These are phyloP conservation scores for Bolboschoenus planiculmis DNA, from an alignment of 176 grass and related monocot species.

Conservation along the genomic window DNA sequence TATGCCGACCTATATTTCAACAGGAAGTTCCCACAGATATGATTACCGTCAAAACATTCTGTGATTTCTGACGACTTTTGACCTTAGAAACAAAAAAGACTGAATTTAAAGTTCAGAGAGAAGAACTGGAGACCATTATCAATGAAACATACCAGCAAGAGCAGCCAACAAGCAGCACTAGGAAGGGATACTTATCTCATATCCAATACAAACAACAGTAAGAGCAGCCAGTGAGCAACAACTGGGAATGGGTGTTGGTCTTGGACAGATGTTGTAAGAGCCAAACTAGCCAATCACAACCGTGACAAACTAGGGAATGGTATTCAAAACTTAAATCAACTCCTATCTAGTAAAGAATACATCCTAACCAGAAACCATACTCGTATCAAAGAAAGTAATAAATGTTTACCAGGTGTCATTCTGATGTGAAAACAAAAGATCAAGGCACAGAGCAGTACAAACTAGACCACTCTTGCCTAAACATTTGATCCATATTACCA, in stretches of 20 bases:
- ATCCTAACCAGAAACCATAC: background rate
- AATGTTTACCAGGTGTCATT: background rate
- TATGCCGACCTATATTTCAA: constrained; percentile 78
- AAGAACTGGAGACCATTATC: background rate
- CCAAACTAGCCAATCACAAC: background rate
- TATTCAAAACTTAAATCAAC: background rate
- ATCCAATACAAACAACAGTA: background rate
- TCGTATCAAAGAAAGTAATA: background rate
- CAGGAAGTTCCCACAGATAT: constrained; percentile 24
- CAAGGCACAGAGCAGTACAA: background rate
- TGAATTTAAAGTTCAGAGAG: constrained; percentile 6
- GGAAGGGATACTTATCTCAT: background rate
- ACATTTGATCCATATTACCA: background rate
- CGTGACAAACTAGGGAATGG: background rate
- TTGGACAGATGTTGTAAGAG: background rate
- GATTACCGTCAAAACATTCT: constrained; percentile 24
- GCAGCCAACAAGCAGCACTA: background rate
- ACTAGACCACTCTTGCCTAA: background rate
- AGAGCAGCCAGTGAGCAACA: background rate
- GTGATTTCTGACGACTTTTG: background rate
- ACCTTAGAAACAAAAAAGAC: constrained; percentile 19
- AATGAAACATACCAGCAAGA: background rate
- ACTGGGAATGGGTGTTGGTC: background rate
- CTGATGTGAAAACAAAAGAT: background rate
- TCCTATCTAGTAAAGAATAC: background rate